A percentile compares a stretch with the other conserved stretches of the same genome.
These are phyloP conservation scores for Cotoneaster glaucophyllus DNA, from an alignment of 306 rosid species.

Conservation along the genomic window DNA sequence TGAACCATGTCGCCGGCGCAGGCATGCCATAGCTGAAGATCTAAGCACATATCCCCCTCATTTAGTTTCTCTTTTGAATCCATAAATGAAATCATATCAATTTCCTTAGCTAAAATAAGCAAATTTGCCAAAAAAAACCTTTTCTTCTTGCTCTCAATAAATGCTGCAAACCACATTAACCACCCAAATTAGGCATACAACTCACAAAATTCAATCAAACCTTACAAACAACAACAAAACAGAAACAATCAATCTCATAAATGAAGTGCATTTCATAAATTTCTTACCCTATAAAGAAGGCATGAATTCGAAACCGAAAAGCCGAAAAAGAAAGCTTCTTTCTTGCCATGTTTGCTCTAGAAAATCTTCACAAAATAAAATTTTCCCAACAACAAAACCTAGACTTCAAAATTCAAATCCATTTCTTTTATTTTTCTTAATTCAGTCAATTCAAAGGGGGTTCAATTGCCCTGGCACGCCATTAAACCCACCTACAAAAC, in stretches of 20 bases:
- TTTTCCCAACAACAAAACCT: not conserved
- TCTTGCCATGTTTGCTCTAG: slow-evolving; percentile 7
- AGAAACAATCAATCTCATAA: not conserved
- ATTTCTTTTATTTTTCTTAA: not conserved
- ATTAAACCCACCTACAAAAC: not conserved
- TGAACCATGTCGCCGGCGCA: slow-evolving; percentile 98
- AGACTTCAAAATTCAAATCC: not conserved
- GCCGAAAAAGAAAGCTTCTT: not conserved
- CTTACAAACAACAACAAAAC: not conserved
- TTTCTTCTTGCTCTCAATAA: slow-evolving; percentile 16
- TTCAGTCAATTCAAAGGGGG: not conserved
- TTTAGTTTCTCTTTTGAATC: slow-evolving; percentile 68
- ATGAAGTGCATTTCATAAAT: slow-evolving; percentile 9
- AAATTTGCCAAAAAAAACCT: not conserved
- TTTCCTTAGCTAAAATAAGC: not conserved
- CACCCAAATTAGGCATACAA: not conserved
- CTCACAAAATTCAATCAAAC: not conserved
- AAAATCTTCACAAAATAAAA: not conserved
- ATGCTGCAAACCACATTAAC: slow-evolving; percentile 17
- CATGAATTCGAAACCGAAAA: slow-evolving; percentile 21
- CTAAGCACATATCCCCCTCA: slow-evolving; percentile 67
- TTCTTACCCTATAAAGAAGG: slow-evolving; percentile 36
- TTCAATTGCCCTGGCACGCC: not conserved
- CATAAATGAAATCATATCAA: slow-evolving; percentile 79
- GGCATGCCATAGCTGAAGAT: slow-evolving; percentile 92